Base-by-base conservation (phyloP, 192 early-diverging fungal genomes). In the Anaeromyces robustus region DNA sequence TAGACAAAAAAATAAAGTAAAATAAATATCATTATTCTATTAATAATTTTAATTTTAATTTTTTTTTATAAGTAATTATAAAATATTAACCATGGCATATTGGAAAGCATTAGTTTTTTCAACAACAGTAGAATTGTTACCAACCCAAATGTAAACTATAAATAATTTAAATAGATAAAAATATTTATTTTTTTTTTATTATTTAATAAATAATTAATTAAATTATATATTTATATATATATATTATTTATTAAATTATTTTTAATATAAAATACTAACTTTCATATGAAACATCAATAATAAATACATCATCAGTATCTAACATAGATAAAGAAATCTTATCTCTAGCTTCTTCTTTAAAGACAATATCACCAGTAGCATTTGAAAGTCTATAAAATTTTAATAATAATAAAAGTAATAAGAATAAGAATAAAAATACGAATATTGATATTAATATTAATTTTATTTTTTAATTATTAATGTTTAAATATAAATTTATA, bases 281-380 rank as follows among this genome's bases (percentile, higher is more conserved):
- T 81, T 89, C 83, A 79, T 85, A 81, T 28, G 87, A 87, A 28
- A 85, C 87, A 85, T 94, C 93, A 79, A 92, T 85, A 77, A 94
- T 81, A 82, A 92, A 94, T 32, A 92, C 92, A 82, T 92, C 90
- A 31, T 93, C 85, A 12, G 85, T 80, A 79, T 92, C 86, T 81
- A 95, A 85, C 34, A 87, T 81, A 12, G 79, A 80, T 78, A 82
- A 81, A 9, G 29, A 87, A 32, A 89, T 85, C 28, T 83, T 84
- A 59, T 87, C 88, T 32, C 85, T 83, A 18, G 87, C 86, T 68
- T 90, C 91, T 80, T 88, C 77, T n/a, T 85, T 89, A 81, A 93
- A 93, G 22, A 83, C 79, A 30, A 88, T 59, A 22, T 7, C 16
- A 14, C 77, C 82, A 34, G 30, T n/a, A 39, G 84, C 80, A 79